These are phyloP conservation scores for Musa beccarii DNA, from an alignment of 176 grass and related monocot species.

Conservation along the genomic window DNA sequence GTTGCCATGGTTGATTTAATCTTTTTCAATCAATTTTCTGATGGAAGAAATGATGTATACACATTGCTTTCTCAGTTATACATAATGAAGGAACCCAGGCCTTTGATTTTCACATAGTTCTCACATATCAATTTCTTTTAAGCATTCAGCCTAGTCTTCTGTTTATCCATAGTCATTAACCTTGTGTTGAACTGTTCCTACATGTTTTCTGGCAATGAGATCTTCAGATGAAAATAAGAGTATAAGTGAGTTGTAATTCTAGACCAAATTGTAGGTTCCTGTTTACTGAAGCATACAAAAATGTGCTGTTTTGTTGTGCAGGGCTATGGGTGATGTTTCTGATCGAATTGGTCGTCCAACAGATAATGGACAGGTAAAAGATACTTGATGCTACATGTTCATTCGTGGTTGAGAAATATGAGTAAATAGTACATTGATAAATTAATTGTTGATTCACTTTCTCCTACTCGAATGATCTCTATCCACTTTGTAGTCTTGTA, in stretches of 20 bases:
- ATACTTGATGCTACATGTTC: background rate
- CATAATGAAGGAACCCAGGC: too few species aligned
- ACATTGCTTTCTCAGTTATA: too few species aligned
- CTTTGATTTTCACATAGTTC: too few species aligned
- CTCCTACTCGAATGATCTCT: background rate
- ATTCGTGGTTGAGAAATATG: background rate
- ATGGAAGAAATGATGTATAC: too few species aligned
- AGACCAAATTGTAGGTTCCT: background rate
- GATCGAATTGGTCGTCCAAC: slow-evolving; percentile 97
- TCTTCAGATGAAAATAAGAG: too few species aligned
- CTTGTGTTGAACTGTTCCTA: too few species aligned
- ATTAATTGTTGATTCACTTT: too few species aligned
- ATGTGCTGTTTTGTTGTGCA: slow-evolving; percentile 25
- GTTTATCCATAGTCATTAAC: background rate
- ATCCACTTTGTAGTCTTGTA: background rate
- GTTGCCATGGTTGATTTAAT: too few species aligned
- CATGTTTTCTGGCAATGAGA: too few species aligned
- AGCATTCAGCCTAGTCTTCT: background rate
- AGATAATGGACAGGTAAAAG: slow-evolving; percentile 81
- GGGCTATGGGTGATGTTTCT: slow-evolving; percentile 98
- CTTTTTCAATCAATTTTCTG: too few species aligned
- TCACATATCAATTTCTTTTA: too few species aligned
- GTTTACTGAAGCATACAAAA: background rate
- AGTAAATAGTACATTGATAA: background rate
- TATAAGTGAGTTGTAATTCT: too few species aligned